Base-by-base conservation (phyloP, 2,329 filamentous ascomycete species). In the Geosmithia putterillii region DNA sequence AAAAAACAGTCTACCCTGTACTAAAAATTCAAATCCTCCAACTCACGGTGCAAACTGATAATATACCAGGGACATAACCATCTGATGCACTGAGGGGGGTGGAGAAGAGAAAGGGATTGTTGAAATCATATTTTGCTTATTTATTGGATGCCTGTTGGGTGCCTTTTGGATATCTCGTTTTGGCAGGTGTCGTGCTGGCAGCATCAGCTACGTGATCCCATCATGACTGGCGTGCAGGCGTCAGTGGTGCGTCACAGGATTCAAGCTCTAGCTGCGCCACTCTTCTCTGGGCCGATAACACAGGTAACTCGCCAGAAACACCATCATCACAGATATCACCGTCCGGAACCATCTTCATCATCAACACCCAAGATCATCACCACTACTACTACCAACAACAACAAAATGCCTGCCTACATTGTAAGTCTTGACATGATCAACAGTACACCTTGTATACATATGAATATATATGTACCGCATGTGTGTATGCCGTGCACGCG, bases 391-490 rank as follows among this genome's bases (percentile, higher is more conserved):
- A 41, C 38, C 22, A 28, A 43, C 32, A 20, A 18, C 21, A 14
- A 43, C 53, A 71, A 55, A 39, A 76, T 76, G 73, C 70, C 73
- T 64, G 60, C 64, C 55, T 76, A 73, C 62, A 76, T 77, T 56
- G 73, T 76, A 59, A 52, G 64, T 50, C 41, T 7, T 25, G 10
- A 12, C 28, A 9, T 12, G 6, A 12, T 6, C 6, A 12, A 6
- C 28, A 6, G 10, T 12, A 37, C n/a, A 37, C 35, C 28, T 32
- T 36, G 7, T 12, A 39, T 19, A 10, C 37, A 20, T 20, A 14
- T 32, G 10, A 14, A 7, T 9, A 9, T 32, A 3, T 14, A 32
- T 32, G 10, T 32, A 14, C 28, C 10, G 5, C 3, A 12, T 7
- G 15, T 14, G 15, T 32, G 28, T 9, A 7, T 32, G 6, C 23